These are phyloP conservation scores for Pelomyxa schiedti DNA, from an alignment of 78 protist genomes.

Conservation along the genomic window DNA sequence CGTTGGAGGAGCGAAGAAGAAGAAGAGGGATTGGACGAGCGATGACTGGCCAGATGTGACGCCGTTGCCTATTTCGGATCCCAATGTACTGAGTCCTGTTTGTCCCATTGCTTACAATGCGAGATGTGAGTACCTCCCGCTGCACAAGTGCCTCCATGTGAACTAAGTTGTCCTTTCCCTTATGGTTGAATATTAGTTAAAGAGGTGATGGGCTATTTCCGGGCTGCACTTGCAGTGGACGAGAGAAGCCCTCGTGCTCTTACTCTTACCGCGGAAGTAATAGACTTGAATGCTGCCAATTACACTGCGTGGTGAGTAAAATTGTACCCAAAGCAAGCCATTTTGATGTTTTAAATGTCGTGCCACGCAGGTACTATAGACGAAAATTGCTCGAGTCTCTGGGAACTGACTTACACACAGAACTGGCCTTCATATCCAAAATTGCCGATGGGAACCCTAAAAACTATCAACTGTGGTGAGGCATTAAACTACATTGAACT, in stretches of 20 bases:
- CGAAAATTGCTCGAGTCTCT: constrained; percentile 35
- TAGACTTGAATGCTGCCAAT: constrained; percentile 70
- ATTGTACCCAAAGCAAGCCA: background rate
- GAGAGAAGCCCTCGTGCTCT: constrained; percentile 57
- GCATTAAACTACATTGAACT: too few species aligned
- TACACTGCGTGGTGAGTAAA: constrained; percentile 72
- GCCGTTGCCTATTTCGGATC: constrained; percentile 71
- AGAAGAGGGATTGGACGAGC: too few species aligned
- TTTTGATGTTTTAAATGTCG: background rate
- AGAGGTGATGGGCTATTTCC: constrained; percentile 70
- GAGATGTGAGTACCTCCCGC: constrained; percentile 21
- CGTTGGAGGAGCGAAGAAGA: too few species aligned
- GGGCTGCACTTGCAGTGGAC: constrained; percentile 56
- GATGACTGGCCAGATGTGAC: constrained; percentile 69
- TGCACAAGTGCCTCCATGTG: background rate
- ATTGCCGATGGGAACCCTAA: constrained; percentile 47
- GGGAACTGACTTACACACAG: constrained; percentile 16
- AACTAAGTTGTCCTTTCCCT: background rate
- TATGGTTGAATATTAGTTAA: constrained; percentile 22
- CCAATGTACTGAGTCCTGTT: constrained; percentile 76
- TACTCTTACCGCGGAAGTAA: constrained; percentile 50
- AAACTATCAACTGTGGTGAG: constrained; percentile 92
- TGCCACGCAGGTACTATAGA: constrained; percentile 29
- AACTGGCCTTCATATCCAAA: constrained; percentile 44
- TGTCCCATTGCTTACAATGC: constrained; percentile 56